Percentiles rank a stretch among this genome's conserved stretches.
These are phyloP conservation scores for Gigaspora rosea DNA, from an alignment of 192 early-diverging fungal species.

Conservation along the genomic window DNA sequence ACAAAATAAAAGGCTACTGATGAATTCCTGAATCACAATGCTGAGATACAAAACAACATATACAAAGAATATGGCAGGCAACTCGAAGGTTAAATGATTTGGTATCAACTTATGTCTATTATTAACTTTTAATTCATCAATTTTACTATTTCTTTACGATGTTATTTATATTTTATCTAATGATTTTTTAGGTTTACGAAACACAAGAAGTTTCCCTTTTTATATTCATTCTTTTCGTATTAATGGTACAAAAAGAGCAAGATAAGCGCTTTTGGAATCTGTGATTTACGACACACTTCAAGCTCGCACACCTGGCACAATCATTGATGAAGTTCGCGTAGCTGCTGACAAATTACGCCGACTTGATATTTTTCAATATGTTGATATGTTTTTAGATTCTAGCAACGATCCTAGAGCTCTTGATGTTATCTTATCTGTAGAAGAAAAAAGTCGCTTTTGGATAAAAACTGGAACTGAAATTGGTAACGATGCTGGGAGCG, in stretches of 20 bases:
- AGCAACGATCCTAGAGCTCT: constrained; percentile 50
- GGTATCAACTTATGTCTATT: too few species aligned
- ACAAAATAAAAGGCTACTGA: too few species aligned
- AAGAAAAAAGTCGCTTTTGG: constrained; percentile 72
- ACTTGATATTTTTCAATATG: constrained; percentile 71
- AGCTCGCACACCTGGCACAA: constrained; percentile 60
- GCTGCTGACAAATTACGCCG: constrained; percentile 57
- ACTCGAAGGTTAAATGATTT: too few species aligned
- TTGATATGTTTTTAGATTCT: constrained; percentile 70
- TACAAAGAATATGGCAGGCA: too few species aligned
- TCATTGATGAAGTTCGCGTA: constrained; percentile 59
- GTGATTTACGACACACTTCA: constrained; percentile 43
- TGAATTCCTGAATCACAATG: too few species aligned
- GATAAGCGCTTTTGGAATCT: constrained; percentile 47
- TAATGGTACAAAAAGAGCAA: constrained; percentile 44
- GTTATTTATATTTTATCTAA: too few species aligned
- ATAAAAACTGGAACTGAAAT: constrained; percentile 89
- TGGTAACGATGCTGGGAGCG: constrained; percentile 82
- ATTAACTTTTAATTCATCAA: too few species aligned
- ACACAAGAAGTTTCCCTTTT: constrained; percentile 1
- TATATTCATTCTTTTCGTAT: constrained; percentile 33
- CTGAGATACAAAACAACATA: too few species aligned
- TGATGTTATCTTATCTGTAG: constrained; percentile 72
- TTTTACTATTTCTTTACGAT: too few species aligned
- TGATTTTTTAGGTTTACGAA: constrained; percentile 2